Percentiles rank a stretch among this genome's conserved stretches.
Evolutionary conservation across 768 basidiomycete genomes (phyloP).

Genomic region (Macrolepiota albuminosa): DNA sequence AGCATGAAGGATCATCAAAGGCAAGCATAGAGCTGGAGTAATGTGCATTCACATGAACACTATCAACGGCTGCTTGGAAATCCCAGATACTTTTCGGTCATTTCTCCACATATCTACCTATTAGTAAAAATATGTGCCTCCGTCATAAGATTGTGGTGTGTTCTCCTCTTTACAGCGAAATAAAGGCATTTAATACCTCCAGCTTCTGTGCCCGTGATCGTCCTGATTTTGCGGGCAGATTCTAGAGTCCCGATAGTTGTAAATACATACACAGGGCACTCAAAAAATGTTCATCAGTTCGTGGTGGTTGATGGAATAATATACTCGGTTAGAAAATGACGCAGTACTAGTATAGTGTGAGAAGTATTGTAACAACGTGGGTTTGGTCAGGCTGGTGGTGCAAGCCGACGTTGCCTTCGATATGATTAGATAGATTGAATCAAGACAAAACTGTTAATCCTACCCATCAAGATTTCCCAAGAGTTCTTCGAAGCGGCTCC

Average conservation of each 20-base stretch:
- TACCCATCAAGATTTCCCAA: slow-evolving; percentile 37
- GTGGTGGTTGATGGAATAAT: no score
- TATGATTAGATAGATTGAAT: neutral
- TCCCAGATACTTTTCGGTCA: neutral
- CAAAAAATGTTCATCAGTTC: no score
- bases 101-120: neutral
- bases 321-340: neutral
- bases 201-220: neutral
- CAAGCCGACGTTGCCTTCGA: slow-evolving; percentile 15
- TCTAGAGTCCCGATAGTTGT: neutral
- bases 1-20: neutral
- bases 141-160: neutral
- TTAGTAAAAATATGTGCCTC: neutral
- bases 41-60: neutral
- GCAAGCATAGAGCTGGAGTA: neutral
- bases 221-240: neutral
- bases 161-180: neutral
- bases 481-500: slow-evolving; percentile 42
- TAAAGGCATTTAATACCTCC: no score
- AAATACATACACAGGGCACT: neutral
- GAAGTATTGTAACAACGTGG: neutral
- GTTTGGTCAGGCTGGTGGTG: slow-evolving; percentile 14
- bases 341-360: neutral
- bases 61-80: neutral
- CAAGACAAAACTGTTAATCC: slow-evolving; percentile 1